A percentile compares a stretch with the other conserved stretches of the same genome.
These are phyloP conservation scores for Penicillium sp. DNA, from an alignment of 2,329 filamentous ascomycete species.

Conservation along the genomic window DNA sequence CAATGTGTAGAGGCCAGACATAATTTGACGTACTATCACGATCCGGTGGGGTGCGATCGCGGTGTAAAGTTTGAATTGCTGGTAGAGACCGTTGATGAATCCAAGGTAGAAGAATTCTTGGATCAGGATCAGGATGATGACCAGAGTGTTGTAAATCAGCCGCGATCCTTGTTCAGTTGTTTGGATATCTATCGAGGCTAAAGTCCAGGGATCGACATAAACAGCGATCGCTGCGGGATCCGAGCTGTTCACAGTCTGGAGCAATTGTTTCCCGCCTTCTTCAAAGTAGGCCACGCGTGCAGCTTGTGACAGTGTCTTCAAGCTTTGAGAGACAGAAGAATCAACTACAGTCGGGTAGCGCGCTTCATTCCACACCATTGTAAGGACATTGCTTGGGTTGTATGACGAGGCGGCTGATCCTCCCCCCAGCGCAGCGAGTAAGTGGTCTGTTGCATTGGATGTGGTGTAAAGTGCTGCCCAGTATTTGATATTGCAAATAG, in stretches of 20 bases:
- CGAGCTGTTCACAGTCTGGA: constrained; percentile 23
- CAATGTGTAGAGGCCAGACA: constrained; percentile 42
- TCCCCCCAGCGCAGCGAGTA: constrained; percentile 38
- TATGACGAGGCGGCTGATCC: constrained; percentile 35
- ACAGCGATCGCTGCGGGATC: constrained; percentile 34
- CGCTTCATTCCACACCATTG: constrained; percentile 49
- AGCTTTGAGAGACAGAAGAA: constrained; percentile 28
- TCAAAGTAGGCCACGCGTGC: constrained; percentile 36
- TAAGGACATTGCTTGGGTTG: constrained; percentile 36
- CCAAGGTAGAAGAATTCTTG: constrained; percentile 52
- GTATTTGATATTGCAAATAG: constrained; percentile 37
- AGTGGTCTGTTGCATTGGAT: constrained; percentile 38
- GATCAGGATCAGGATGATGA: constrained; percentile 48
- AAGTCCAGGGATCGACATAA: constrained; percentile 41
- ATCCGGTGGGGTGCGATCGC: constrained; percentile 30
- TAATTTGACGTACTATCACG: constrained; percentile 34
- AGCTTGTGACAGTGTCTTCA: constrained; percentile 35
- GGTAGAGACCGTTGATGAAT: constrained; percentile 46
- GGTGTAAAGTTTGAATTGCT: constrained; percentile 40
- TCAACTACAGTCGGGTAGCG: constrained; percentile 44
- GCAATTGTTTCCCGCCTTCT: constrained; percentile 31
- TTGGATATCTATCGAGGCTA: constrained; percentile 40
- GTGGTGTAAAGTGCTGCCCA: constrained; percentile 37
- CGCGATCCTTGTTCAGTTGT: constrained; percentile 44
- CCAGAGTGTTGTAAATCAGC: constrained; percentile 48